phyloP scores from a whole-genome alignment of 2,329 filamentous ascomycete species.

The Mariannaea elegans region DNA sequence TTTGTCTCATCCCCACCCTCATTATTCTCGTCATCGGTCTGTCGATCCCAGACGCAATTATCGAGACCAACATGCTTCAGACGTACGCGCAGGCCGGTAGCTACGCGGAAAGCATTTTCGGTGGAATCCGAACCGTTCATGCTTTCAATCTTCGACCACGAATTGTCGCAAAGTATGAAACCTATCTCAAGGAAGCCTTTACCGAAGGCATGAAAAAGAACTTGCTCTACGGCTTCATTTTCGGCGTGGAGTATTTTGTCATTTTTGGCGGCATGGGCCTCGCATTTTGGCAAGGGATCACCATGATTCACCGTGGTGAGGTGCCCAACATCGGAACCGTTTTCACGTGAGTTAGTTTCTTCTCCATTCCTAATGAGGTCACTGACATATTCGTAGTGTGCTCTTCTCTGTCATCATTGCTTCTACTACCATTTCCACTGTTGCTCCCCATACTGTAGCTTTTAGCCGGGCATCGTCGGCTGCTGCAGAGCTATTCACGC shows the following conservation, averaged over 20 bases:
- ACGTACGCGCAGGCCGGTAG: slow-evolving; percentile 45
- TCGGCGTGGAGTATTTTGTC: slow-evolving; percentile 50
- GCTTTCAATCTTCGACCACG: slow-evolving; percentile 52
- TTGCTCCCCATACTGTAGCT: slow-evolving; percentile 49
- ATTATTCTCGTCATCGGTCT: slow-evolving; percentile 44
- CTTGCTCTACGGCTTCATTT: slow-evolving; percentile 48
- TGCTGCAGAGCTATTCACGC: slow-evolving; percentile 46
- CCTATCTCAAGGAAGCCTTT: slow-evolving; percentile 48
- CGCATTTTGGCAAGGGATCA: slow-evolving; percentile 56
- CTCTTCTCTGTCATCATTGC: slow-evolving; percentile 51
- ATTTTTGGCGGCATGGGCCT: slow-evolving; percentile 54
- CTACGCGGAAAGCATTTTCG: slow-evolving; percentile 48
- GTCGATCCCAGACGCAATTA: slow-evolving; percentile 39
- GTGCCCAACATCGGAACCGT: slow-evolving; percentile 49
- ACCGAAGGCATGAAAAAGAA: slow-evolving; percentile 50
- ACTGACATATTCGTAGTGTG: slow-evolving; percentile 38
- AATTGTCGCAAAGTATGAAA: slow-evolving; percentile 51
- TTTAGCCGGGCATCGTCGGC: slow-evolving; percentile 49
- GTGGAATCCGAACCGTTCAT: slow-evolving; percentile 51
- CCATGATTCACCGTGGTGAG: slow-evolving; percentile 48
- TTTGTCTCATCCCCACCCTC: slow-evolving; percentile 43
- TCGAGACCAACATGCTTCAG: slow-evolving; percentile 46
- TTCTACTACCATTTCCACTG: slow-evolving; percentile 45
- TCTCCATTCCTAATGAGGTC: not conserved
- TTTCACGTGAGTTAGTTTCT: slow-evolving; percentile 43